These are phyloP conservation scores for Cryphonectria radicalis DNA, from an alignment of 2,329 filamentous ascomycete species.

Conservation along the genomic window DNA sequence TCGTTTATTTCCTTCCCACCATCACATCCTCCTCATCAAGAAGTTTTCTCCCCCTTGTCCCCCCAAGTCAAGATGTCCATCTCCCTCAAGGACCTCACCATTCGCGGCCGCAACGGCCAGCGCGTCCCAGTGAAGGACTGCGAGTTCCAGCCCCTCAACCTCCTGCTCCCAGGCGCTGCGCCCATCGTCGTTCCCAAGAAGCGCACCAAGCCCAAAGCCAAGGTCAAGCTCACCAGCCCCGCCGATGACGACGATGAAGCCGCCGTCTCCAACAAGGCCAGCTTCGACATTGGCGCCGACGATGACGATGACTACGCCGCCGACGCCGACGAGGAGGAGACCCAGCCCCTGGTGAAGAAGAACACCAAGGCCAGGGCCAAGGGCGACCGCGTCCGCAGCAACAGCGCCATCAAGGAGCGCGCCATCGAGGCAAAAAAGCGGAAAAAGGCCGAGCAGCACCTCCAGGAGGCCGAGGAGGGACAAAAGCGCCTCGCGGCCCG, in stretches of 20 bases:
- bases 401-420: constrained; percentile 10
- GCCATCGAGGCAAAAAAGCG: not conserved
- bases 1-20: not conserved
- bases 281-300: constrained; percentile 18
- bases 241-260: not conserved
- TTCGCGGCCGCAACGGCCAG: constrained; percentile 14
- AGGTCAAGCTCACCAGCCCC: not conserved
- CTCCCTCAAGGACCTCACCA: constrained; percentile 1
- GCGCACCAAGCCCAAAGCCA: not conserved
- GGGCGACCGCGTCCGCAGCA: constrained; percentile 10
- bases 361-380: constrained; percentile 17
- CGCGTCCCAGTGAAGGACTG: constrained; percentile 22
- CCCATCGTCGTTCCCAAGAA: constrained; percentile 27
- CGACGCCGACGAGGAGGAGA: constrained; percentile 19
- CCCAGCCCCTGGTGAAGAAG: constrained; percentile 15
- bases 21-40: not conserved
- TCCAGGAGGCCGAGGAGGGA: constrained; percentile 14
- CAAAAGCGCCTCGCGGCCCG: constrained; percentile 17
- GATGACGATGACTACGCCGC: constrained; percentile 1
- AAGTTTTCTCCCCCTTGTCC: not conserved
- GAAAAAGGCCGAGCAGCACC: constrained; percentile 17
- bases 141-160: constrained; percentile 25
- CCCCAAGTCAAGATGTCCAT: constrained; percentile 8
- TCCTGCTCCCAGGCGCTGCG: constrained; percentile 24
- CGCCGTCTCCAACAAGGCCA: not conserved